Percentiles rank a stretch among this genome's conserved stretches.
These are phyloP conservation scores for Dittrichia graveolens DNA, from an alignment of 129 eudicot genomes.

Conservation along the genomic window DNA sequence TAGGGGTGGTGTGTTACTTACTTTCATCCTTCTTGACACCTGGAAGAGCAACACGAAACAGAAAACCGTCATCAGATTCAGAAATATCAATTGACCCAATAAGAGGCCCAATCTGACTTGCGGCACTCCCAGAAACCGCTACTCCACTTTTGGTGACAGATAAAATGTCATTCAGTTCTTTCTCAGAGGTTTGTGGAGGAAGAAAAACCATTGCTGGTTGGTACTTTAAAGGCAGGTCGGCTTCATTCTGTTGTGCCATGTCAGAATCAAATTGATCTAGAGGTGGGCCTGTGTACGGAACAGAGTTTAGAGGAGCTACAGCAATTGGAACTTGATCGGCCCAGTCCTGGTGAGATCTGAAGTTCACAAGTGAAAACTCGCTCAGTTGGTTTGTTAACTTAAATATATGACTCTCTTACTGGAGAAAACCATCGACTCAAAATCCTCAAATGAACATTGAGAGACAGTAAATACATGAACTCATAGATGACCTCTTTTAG, in stretches of 20 bases:
- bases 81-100: constrained; percentile 60
- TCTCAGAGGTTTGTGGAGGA: constrained; percentile 50
- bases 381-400: neutral
- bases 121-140: constrained; percentile 65
- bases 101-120: constrained; percentile 53
- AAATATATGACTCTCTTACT: too few relatives aligned
- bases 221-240: constrained; percentile 1
- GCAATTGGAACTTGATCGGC: constrained; percentile 37
- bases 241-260: constrained; percentile 20
- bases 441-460: too few relatives aligned
- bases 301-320: constrained; percentile 51
- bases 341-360: constrained; percentile 35
- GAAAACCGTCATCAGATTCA: constrained; percentile 57
- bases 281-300: constrained; percentile 45
- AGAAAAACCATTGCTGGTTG: constrained; percentile 61
- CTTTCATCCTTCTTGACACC: constrained; percentile 69
- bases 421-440: too few relatives aligned
- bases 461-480: too few relatives aligned
- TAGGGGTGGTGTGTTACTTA: constrained; percentile 34
- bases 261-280: constrained; percentile 19
- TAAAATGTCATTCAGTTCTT: constrained; percentile 51
- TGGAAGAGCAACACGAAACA: constrained; percentile 80
- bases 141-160: constrained; percentile 46
- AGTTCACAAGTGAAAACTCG: constrained; percentile 4
- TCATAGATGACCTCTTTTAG: too few relatives aligned